Evolutionary conservation across 2,329 filamentous ascomycete species (phyloP).

Genomic region (Dothistroma septosporum): DNA sequence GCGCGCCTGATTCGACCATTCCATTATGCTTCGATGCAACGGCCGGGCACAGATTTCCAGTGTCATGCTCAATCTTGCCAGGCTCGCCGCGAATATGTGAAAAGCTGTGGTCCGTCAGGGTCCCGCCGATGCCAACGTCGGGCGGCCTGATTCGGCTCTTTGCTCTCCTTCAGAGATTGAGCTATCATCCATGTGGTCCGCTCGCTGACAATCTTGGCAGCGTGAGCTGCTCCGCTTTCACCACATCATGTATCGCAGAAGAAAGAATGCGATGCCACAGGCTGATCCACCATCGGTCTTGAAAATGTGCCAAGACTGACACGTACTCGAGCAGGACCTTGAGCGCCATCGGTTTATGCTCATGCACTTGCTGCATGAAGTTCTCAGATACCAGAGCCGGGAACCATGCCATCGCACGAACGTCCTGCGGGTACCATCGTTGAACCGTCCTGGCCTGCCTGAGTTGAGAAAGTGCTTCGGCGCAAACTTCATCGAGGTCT

Average conservation of each 20-base stretch:
- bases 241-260: conserved; percentile 15
- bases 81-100: too few species aligned
- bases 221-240: neutral
- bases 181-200: neutral
- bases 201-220: neutral
- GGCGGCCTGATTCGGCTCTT: too few species aligned
- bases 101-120: too few species aligned
- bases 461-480: conserved; percentile 11
- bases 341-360: conserved; percentile 21
- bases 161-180: neutral
- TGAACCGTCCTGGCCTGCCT: conserved; percentile 9
- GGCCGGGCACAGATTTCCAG: too few species aligned
- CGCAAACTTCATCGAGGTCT: conserved; percentile 6
- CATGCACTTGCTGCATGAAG: conserved; percentile 20
- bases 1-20: too few species aligned
- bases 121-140: neutral
- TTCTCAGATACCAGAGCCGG: conserved; percentile 25
- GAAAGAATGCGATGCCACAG: conserved; percentile 23
- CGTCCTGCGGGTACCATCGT: conserved; percentile 11
- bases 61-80: too few species aligned
- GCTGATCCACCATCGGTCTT: conserved; percentile 25
- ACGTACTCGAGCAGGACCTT: conserved; percentile 22
- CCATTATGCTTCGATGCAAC: too few species aligned
- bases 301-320: conserved; percentile 18
- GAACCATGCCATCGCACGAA: conserved; percentile 23